Percentiles rank a stretch among this genome's conserved stretches.
phyloP scores from a whole-genome alignment of 352 stramenopile species.

The Phytophthora pinifolia region DNA sequence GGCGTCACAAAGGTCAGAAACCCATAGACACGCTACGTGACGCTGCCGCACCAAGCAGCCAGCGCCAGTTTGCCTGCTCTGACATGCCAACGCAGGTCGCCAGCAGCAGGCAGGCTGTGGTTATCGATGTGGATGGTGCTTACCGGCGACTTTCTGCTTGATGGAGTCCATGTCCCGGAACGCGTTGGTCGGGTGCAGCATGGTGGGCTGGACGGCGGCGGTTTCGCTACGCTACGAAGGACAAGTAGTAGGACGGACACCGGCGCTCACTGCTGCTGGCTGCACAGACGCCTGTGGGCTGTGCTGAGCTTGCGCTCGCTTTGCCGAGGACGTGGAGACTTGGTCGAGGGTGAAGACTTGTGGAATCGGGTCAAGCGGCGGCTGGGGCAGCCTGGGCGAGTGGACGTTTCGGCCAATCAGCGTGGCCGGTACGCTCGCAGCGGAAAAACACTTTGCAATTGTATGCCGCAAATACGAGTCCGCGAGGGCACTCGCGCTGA shows the following conservation, averaged over 20 bases:
- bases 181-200: slow-evolving; percentile 59
- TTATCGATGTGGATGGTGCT: not conserved
- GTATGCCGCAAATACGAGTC: slow-evolving; percentile 12
- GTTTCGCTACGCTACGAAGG: slow-evolving; percentile 10
- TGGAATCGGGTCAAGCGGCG: slow-evolving; percentile 17
- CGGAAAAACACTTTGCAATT: slow-evolving; percentile 15
- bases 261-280: slow-evolving; percentile 16
- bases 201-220: slow-evolving; percentile 15
- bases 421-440: slow-evolving; percentile 19
- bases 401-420: slow-evolving; percentile 24
- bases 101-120: too few relatives aligned
- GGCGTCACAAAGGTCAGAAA: slow-evolving; percentile 21
- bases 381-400: slow-evolving; percentile 3
- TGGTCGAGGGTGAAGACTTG: slow-evolving; percentile 8
- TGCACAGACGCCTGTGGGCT: slow-evolving; percentile 25
- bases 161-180: slow-evolving; percentile 62
- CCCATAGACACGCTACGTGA: slow-evolving; percentile 13
- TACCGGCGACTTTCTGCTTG: slow-evolving; percentile 55
- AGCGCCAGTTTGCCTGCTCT: slow-evolving; percentile 1
- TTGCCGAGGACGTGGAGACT: slow-evolving; percentile 18
- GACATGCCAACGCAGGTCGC: not conserved
- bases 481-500: slow-evolving; percentile 10
- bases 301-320: slow-evolving; percentile 36
- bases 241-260: not conserved
- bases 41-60: slow-evolving; percentile 9